phyloP scores from a whole-genome alignment of 2,329 filamentous ascomycete genomes.

The Massarina eburnea region DNA sequence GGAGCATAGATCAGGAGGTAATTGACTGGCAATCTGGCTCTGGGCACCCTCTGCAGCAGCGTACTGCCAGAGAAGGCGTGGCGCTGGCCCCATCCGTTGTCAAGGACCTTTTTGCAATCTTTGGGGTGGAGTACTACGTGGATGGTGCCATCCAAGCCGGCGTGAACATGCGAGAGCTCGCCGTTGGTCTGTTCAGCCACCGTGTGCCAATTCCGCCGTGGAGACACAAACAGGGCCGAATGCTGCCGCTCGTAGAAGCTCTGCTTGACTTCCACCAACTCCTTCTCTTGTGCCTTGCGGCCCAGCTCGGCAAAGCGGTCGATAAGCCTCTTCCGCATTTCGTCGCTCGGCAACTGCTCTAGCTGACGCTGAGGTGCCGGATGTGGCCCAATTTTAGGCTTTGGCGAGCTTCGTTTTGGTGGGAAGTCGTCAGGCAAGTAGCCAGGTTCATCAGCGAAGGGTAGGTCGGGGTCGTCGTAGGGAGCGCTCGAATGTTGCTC shows the following conservation, averaged over 20 bases:
- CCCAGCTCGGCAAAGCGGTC: slow-evolving; percentile 11
- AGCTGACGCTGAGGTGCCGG: slow-evolving; percentile 21
- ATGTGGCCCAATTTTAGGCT: slow-evolving; percentile 18
- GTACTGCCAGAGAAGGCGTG: slow-evolving; percentile 11
- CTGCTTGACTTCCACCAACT: slow-evolving; percentile 15
- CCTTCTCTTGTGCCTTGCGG: slow-evolving; percentile 10
- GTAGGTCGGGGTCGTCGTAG: slow-evolving; percentile 19
- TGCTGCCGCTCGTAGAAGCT: slow-evolving; percentile 19
- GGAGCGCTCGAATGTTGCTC: slow-evolving; percentile 38
- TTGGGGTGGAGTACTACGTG: slow-evolving; percentile 19
- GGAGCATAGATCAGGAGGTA: slow-evolving; percentile 25
- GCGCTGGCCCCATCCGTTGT: slow-evolving; percentile 22
- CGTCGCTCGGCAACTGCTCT: slow-evolving; percentile 18
- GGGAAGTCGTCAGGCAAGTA: slow-evolving; percentile 17
- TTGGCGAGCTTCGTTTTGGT: slow-evolving; percentile 10
- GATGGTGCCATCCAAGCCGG: slow-evolving; percentile 19
- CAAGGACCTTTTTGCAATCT: slow-evolving; percentile 18
- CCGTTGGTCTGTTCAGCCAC: slow-evolving; percentile 18
- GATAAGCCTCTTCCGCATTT: slow-evolving; percentile 14
- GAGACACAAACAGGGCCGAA: slow-evolving; percentile 18
- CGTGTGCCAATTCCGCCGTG: slow-evolving; percentile 9
- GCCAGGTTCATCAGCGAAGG: slow-evolving; percentile 14
- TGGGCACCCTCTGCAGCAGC: slow-evolving; percentile 9
- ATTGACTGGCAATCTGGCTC: slow-evolving; percentile 16
- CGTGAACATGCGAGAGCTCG: slow-evolving; percentile 21